Evolutionary conservation across 164 flowering plant species (phyloP).

Genomic region (Nymphaea colorata): DNA sequence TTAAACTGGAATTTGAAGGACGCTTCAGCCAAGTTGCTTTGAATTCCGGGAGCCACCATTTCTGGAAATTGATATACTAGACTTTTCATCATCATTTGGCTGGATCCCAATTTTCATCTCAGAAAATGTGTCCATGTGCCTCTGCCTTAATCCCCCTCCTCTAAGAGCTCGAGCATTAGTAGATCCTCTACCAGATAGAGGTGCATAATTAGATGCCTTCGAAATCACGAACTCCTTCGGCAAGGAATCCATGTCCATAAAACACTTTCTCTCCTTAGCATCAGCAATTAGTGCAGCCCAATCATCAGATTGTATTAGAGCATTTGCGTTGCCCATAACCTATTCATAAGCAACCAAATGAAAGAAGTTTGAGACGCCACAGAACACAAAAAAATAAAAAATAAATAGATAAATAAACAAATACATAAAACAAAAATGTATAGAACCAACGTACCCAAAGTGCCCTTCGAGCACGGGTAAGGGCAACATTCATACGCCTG

Average conservation of each 20-base stretch:
- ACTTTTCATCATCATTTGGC: slow-evolving; percentile 32
- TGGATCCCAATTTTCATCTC: slow-evolving; percentile 62
- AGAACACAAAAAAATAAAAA: no score
- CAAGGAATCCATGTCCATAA: slow-evolving; percentile 67
- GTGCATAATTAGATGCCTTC: slow-evolving; percentile 27
- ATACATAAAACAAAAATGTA: no score
- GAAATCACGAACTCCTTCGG: slow-evolving; percentile 61
- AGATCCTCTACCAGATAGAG: slow-evolving; percentile 28
- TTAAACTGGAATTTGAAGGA: slow-evolving; percentile 5
- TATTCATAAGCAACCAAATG: slow-evolving; percentile 13
- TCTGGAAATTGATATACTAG: slow-evolving; percentile 19
- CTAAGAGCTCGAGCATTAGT: slow-evolving; percentile 40
- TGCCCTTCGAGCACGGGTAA: slow-evolving; percentile 93
- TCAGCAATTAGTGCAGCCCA: slow-evolving; percentile 86
- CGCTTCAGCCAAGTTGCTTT: slow-evolving; percentile 25
- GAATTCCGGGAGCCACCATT: slow-evolving; percentile 36
- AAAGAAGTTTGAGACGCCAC: neutral
- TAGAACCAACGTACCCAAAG: slow-evolving; percentile 59
- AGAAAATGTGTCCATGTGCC: slow-evolving; percentile 38
- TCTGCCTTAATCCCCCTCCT: slow-evolving; percentile 39
- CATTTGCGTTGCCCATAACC: slow-evolving; percentile 93
- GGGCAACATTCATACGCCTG: slow-evolving; percentile 96
- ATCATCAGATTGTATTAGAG: slow-evolving; percentile 71
- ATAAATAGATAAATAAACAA: neutral
- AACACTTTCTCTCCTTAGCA: slow-evolving; percentile 76